Evolutionary conservation across 2,329 filamentous ascomycete species (phyloP).

Genomic region (Botrytis pseudocinerea): DNA sequence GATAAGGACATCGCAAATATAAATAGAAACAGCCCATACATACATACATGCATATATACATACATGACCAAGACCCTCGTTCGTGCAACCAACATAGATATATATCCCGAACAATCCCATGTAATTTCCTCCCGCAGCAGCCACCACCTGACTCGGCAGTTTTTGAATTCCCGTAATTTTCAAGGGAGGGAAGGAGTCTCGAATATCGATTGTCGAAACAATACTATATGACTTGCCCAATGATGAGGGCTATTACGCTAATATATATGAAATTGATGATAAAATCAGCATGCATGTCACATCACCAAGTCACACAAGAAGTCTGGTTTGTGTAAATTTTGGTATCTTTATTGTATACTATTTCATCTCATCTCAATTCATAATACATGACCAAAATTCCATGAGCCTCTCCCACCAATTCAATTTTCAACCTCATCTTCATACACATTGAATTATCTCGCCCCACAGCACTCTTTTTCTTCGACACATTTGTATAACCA

Average conservation of each 20-base stretch:
- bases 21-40: neutral
- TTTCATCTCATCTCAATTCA: conserved; percentile 9
- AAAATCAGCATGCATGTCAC: neutral
- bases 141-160: neutral
- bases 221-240: neutral
- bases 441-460: neutral
- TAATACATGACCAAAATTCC: neutral
- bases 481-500: neutral
- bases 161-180: neutral
- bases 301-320: neutral
- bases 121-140: neutral
- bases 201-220: neutral
- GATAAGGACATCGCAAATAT: neutral
- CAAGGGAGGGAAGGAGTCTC: neutral
- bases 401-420: neutral
- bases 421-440: neutral
- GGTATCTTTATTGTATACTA: neutral
- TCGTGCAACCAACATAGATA: neutral
- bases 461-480: neutral
- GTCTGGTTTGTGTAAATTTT: neutral
- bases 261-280: neutral
- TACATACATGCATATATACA: neutral
- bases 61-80: neutral
- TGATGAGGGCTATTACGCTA: neutral
- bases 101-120: neutral